phyloP scores from a whole-genome alignment of 306 rosid species.

The Trichosanthes cucumerina region DNA sequence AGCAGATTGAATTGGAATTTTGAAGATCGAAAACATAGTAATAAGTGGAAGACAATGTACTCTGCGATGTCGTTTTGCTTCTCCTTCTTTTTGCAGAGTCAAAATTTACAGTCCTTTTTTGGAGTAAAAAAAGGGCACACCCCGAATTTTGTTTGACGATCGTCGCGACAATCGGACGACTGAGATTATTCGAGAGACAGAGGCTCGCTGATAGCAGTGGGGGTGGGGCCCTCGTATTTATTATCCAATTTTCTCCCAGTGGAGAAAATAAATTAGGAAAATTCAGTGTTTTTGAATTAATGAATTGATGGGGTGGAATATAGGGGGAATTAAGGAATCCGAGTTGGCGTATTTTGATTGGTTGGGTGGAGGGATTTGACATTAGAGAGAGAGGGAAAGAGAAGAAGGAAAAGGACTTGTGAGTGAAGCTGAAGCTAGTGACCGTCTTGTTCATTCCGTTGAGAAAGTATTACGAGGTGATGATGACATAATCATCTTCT shows the following conservation, averaged over 20 bases:
- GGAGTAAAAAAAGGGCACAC: not conserved
- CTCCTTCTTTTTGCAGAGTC: not conserved
- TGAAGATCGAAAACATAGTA: not conserved
- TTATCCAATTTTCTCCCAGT: not conserved
- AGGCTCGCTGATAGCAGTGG: not conserved
- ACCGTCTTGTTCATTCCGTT: conserved; percentile 10
- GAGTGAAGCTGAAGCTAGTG: not conserved
- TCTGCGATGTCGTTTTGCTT: conserved; percentile 1
- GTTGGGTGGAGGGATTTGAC: not conserved
- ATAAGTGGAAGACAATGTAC: not conserved
- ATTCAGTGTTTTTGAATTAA: too few species aligned
- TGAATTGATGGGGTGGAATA: not conserved
- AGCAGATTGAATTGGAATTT: not conserved
- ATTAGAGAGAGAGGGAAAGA: too few species aligned
- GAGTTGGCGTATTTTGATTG: not conserved
- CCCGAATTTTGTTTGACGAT: not conserved
- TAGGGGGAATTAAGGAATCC: not conserved
- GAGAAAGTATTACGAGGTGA: not conserved
- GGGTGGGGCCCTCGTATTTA: not conserved
- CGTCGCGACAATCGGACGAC: not conserved
- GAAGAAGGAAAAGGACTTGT: not conserved
- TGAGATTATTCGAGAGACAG: not conserved
- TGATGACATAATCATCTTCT: conserved; percentile 7
- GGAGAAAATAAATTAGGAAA: not conserved
- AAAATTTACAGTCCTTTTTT: not conserved